Base-by-base conservation (phyloP, 2,329 filamentous ascomycete genomes). In the Trichoderma sp. region DNA sequence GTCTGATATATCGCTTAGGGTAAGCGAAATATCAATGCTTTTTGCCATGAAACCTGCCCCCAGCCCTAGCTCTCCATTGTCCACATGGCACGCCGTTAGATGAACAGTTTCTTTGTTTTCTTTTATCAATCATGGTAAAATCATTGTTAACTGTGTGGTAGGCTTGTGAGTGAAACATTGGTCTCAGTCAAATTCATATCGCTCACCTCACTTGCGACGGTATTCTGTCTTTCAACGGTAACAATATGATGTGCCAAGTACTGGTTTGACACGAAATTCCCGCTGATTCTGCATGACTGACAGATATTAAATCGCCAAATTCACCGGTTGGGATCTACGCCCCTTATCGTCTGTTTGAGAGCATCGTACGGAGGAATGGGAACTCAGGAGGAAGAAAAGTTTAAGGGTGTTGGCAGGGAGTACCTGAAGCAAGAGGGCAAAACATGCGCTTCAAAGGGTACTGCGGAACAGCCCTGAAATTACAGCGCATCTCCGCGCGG, bases 1-100 rank as follows among this genome's bases (percentile, higher is more conserved):
- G 14, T n/a, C 30, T 54, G 49, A 49, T 61, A 46, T 68, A 34
- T 68, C 66, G 64, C 64, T 66, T 59, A 59, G 11, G 30, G 18
- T 55, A 66, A 66, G 54, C 64, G 64, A 66, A 49, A 66, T 66
- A 66, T n/a, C n/a, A n/a, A n/a, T 13, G 54, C 21, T 28, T 28
- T 39, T 66, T 39, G 52, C 63, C 34, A 21, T 46, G 18, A 30
- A 43, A 34, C 61, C 16, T 54, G 32, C 13, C 49, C 49, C 14
- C 4, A 11, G 11, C 11, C 49, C 49, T 3, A 11, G 21, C 24
- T 52, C 13, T 14, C 13, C 2, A 6, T 14, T 54, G 13, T 54
- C 26, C 51, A 52, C 5, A 28, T 52, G 51, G n/a, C 14, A 21
- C 21, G 46, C 5, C n/a, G 21, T 49, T 49, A 5, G 4, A 49